Evolutionary conservation across 208 protist species (phyloP).

Genomic region (Novymonas esmeraldas): DNA sequence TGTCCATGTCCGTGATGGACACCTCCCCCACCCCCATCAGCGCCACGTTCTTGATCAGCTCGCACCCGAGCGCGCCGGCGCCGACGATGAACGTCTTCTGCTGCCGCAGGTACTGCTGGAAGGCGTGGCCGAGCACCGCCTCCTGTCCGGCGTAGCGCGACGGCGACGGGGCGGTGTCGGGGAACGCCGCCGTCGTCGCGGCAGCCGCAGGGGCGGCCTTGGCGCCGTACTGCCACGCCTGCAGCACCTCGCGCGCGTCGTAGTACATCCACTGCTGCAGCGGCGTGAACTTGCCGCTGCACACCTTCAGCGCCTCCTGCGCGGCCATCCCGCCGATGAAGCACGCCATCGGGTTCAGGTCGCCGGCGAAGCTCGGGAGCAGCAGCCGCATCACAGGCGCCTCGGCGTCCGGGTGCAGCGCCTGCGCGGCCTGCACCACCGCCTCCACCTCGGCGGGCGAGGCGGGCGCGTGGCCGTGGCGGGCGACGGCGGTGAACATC

Average conservation of each 20-base stretch:
- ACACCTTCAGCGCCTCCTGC: conserved; percentile 96
- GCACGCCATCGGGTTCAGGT: conserved; percentile 92
- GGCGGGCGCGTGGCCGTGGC: conserved; percentile 27
- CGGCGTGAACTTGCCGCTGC: conserved; percentile 96
- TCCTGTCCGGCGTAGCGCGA: conserved; percentile 96
- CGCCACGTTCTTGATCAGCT: conserved; percentile 99
- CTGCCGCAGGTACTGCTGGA: conserved; percentile 85
- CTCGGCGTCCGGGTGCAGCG: conserved; percentile 29
- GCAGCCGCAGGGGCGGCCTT: conserved; percentile 10
- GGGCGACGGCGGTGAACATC: conserved; percentile 73
- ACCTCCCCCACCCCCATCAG: conserved; percentile 97
- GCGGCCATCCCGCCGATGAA: conserved; percentile 95
- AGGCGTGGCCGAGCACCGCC: conserved; percentile 93
- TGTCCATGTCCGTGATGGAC: conserved; percentile 99
- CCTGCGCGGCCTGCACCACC: conserved; percentile 37
- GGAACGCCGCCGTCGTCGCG: conserved; percentile 3
- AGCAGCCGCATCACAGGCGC: conserved; percentile 41
- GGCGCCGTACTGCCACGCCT: conserved; percentile 36
- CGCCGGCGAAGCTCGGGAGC: conserved; percentile 67
- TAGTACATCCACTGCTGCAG: conserved; percentile 97
- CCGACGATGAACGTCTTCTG: conserved; percentile 96
- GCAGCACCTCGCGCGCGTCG: conserved; percentile 93
- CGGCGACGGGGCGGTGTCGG: conserved; percentile 11
- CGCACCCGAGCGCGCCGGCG: conserved; percentile 98
- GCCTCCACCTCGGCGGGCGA: conserved; percentile 39